phyloP scores from a whole-genome alignment of 1,284 basidiomycete species.

The Pseudozyma sp. region DNA sequence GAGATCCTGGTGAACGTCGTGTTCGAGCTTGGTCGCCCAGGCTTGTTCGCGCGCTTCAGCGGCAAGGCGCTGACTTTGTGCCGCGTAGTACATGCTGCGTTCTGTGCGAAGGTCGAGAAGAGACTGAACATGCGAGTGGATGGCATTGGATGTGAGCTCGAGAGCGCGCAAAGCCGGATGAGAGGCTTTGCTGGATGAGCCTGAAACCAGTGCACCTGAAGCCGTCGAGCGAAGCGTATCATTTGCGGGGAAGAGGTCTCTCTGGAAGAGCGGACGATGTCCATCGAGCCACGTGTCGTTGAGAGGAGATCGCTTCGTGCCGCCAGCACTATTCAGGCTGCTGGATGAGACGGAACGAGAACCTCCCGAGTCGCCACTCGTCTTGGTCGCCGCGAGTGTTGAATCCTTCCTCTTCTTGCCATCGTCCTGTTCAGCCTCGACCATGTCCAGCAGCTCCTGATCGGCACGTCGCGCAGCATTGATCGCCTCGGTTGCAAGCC shows the following conservation, averaged over 20 bases:
- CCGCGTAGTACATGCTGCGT: slow-evolving; percentile 23
- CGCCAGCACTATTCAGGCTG: slow-evolving; percentile 6
- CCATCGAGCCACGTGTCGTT: slow-evolving; percentile 37
- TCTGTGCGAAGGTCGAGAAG: slow-evolving; percentile 42
- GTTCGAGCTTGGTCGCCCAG: slow-evolving; percentile 29
- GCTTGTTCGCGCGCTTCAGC: slow-evolving; percentile 24
- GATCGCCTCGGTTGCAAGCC: slow-evolving; percentile 50
- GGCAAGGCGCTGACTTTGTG: slow-evolving; percentile 12
- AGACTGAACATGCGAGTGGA: slow-evolving; percentile 36
- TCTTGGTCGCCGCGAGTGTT: slow-evolving; percentile 3
- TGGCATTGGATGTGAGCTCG: slow-evolving; percentile 20
- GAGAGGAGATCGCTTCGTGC: slow-evolving; percentile 10
- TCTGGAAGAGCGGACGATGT: slow-evolving; percentile 40
- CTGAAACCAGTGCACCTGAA: slow-evolving; percentile 23
- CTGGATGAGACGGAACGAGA: slow-evolving; percentile 21
- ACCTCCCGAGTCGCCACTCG: slow-evolving; percentile 14
- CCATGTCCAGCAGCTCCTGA: slow-evolving; percentile 41
- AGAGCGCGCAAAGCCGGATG: slow-evolving; percentile 49
- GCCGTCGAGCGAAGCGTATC: slow-evolving; percentile 35
- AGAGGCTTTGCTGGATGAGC: slow-evolving; percentile 12
- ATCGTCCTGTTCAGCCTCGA: slow-evolving; percentile 41
- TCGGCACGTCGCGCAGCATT: slow-evolving; percentile 44
- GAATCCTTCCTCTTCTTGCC: slow-evolving; percentile 26
- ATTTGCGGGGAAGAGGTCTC: slow-evolving; percentile 53
- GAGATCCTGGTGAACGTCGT: slow-evolving; percentile 29